phyloP scores from a whole-genome alignment of 2,329 filamentous ascomycete species.

The Coniochaeta sp. region DNA sequence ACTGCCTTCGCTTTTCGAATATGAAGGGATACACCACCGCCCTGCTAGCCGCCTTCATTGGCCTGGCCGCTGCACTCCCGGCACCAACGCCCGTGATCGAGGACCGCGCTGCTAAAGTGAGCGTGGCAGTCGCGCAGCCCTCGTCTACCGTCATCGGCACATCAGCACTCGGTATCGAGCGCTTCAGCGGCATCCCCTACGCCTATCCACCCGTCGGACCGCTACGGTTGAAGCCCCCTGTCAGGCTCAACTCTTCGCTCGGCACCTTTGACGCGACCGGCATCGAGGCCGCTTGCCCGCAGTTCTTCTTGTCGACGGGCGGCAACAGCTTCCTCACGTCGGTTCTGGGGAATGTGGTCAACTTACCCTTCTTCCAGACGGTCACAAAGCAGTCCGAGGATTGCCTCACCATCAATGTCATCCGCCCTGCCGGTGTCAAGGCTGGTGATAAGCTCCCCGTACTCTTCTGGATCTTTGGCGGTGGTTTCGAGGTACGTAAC shows the following conservation, averaged over 20 bases:
- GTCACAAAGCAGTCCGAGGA: slow-evolving; percentile 52
- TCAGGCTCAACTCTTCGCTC: slow-evolving; percentile 46
- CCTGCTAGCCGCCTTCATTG: slow-evolving; percentile 12
- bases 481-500: slow-evolving; percentile 45
- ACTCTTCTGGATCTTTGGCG: slow-evolving; percentile 65
- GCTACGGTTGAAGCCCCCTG: slow-evolving; percentile 63
- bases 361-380: slow-evolving; percentile 50
- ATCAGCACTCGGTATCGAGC: slow-evolving; percentile 46
- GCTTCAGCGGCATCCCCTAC: slow-evolving; percentile 69
- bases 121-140: slow-evolving; percentile 42
- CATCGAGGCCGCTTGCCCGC: slow-evolving; percentile 58
- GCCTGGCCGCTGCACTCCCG: slow-evolving; percentile 14
- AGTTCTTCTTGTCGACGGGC: slow-evolving; percentile 54
- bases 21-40: slow-evolving; percentile 14
- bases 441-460: slow-evolving; percentile 54
- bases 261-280: slow-evolving; percentile 57
- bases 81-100: slow-evolving; percentile 23
- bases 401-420: slow-evolving; percentile 55
- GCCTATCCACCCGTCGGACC: slow-evolving; percentile 61
- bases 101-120: slow-evolving; percentile 37
- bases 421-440: slow-evolving; percentile 49
- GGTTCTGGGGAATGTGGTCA: slow-evolving; percentile 41
- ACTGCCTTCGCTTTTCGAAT: not conserved
- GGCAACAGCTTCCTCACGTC: slow-evolving; percentile 29
- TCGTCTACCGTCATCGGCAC: slow-evolving; percentile 50